A percentile compares a stretch with the other conserved stretches of the same genome.
Conservation (phyloP, 192 early-diverging fungal species). For the Linderina pennispora region DNA sequence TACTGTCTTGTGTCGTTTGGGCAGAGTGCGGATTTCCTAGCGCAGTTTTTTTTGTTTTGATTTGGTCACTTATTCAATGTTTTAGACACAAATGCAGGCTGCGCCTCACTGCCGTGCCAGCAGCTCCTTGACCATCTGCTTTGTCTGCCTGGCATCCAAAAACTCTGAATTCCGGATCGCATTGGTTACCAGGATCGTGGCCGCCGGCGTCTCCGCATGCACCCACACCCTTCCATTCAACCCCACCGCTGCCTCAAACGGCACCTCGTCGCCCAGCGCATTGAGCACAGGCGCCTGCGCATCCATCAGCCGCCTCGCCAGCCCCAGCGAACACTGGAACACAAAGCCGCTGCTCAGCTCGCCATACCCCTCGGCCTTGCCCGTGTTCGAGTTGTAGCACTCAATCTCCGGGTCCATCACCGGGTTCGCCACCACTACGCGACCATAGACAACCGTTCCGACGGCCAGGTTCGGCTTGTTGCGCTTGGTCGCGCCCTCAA, state of each 20-base stretch:
- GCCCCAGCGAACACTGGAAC: slow-evolving; percentile 74
- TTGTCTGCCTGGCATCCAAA: slow-evolving; percentile 51
- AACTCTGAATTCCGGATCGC: slow-evolving; percentile 71
- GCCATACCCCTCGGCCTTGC: slow-evolving; percentile 85
- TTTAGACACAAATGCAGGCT: not conserved
- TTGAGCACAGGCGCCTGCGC: slow-evolving; percentile 64
- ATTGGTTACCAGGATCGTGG: slow-evolving; percentile 63
- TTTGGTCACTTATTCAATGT: not conserved
- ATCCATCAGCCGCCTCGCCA: slow-evolving; percentile 57
- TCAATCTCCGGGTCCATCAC: slow-evolving; percentile 98
- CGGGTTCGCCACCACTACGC: slow-evolving; percentile 79
- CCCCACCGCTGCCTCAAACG: slow-evolving; percentile 88
- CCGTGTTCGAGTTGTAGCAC: slow-evolving; percentile 75
- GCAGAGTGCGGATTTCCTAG: no score
- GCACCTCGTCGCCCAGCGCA: slow-evolving; percentile 61
- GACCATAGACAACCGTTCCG: slow-evolving; percentile 76
- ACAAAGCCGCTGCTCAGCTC: slow-evolving; percentile 78
- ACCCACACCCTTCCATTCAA: slow-evolving; percentile 96
- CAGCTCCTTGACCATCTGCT: slow-evolving; percentile 48
- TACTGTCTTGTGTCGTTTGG: no score
- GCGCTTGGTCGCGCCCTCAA: slow-evolving; percentile 90
- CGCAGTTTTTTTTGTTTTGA: not conserved
- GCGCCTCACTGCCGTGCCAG: slow-evolving; percentile 16
- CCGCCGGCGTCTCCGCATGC: slow-evolving; percentile 53
- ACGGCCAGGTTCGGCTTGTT: slow-evolving; percentile 81